phyloP scores from a whole-genome alignment of 139 green algal species.

The Klebsormidium nitens region DNA sequence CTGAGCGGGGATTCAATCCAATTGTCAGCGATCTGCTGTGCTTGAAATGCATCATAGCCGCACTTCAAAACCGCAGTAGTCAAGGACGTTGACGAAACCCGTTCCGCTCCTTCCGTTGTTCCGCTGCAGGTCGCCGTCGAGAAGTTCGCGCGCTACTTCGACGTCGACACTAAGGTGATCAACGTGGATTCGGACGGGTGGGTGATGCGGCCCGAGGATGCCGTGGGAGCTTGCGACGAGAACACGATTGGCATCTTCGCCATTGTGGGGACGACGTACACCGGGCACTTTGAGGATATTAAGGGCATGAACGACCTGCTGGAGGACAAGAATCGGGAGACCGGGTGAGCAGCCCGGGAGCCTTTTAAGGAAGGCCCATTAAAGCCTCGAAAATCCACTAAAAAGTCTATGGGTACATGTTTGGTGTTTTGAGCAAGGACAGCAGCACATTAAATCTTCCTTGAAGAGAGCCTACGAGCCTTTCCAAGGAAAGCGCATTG shows the following conservation, averaged over 20 bases:
- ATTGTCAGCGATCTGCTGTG: background rate
- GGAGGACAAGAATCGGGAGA: constrained; percentile 28
- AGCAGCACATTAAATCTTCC: too few species aligned
- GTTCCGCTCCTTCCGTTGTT: too few species aligned
- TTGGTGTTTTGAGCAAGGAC: too few species aligned
- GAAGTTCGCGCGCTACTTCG: constrained; percentile 40
- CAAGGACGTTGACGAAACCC: too few species aligned
- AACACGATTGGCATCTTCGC: constrained; percentile 43
- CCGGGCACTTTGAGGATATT: constrained; percentile 44
- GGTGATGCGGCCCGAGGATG: constrained; percentile 33
- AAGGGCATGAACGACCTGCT: constrained; percentile 26
- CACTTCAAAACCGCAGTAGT: too few species aligned
- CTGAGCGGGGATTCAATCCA: background rate
- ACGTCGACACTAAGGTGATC: constrained; percentile 28
- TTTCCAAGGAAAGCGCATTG: too few species aligned
- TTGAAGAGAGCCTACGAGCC: too few species aligned
- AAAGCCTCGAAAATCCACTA: too few species aligned
- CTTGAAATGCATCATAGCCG: too few species aligned
- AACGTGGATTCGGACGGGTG: constrained; percentile 6
- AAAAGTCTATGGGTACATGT: too few species aligned
- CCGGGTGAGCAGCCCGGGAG: constrained; percentile 14
- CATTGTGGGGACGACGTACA: constrained; percentile 45
- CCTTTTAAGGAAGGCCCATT: too few species aligned
- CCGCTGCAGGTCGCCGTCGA: constrained; percentile 20
- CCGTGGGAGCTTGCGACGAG: constrained; percentile 38